A percentile compares a stretch with the other conserved stretches of the same genome.
Evolutionary conservation across 2,329 filamentous ascomycete genomes (phyloP).

Genomic region (Daldinia sp.): DNA sequence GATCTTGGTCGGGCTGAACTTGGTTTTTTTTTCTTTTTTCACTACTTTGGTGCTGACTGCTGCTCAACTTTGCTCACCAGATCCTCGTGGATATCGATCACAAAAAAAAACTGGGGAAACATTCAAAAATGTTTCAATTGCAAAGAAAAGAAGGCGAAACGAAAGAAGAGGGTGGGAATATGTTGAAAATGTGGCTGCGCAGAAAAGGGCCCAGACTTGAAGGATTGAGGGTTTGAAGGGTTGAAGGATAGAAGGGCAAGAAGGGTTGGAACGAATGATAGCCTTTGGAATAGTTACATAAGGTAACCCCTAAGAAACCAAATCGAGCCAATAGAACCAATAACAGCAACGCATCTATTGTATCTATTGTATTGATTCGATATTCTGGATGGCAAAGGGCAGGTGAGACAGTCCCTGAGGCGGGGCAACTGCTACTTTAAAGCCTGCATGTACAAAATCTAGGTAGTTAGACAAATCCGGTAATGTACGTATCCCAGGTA

Average conservation of each 20-base stretch:
- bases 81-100: not conserved
- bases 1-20: slow-evolving; percentile 11
- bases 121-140: slow-evolving; percentile 20
- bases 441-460: not conserved
- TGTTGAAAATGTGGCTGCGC: slow-evolving; percentile 26
- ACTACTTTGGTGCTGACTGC: not conserved
- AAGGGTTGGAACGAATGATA: not conserved
- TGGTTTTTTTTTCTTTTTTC: not conserved
- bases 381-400: slow-evolving; percentile 1
- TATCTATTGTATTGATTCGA: not conserved
- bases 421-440: slow-evolving; percentile 22
- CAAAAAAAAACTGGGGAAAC: not conserved
- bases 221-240: not conserved
- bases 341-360: not conserved
- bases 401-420: slow-evolving; percentile 11
- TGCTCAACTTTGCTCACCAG: too few species aligned
- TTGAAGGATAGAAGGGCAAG: not conserved
- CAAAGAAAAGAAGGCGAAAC: not conserved
- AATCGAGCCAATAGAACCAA: too few species aligned
- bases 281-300: slow-evolving; percentile 13
- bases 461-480: not conserved
- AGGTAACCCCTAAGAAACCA: too few species aligned
- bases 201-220: slow-evolving; percentile 5
- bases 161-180: not conserved
- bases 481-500: not conserved